Evolutionary conservation across 148 eudicot species (phyloP).

Genomic region (Agrostemma githago): DNA sequence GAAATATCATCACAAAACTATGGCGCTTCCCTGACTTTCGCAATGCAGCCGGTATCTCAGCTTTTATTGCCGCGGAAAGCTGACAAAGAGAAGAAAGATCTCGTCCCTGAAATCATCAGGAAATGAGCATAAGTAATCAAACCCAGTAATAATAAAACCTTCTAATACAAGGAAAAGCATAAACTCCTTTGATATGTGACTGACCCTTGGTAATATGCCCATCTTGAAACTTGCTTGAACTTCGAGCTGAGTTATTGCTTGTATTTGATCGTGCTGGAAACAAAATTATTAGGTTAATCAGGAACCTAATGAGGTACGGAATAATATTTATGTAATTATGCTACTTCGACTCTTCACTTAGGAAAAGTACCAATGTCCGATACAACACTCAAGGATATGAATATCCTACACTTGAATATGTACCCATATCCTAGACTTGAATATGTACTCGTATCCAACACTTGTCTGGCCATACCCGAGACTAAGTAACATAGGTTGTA

Average conservation of each 20-base stretch:
- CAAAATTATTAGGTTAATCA: conserved; percentile 10
- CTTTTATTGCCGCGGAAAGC: conserved; percentile 45
- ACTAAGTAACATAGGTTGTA: not conserved
- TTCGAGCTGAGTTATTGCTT: conserved; percentile 44
- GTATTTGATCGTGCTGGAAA: conserved; percentile 50
- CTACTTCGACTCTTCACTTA: not conserved
- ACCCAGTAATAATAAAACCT: not conserved
- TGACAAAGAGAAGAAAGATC: conserved; percentile 50
- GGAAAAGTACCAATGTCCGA: not conserved
- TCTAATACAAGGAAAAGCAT: conserved; percentile 18
- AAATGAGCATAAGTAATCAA: not conserved
- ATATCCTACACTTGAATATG: not conserved
- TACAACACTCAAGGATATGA: not conserved
- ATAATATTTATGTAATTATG: no score
- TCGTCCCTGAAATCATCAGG: conserved; percentile 29
- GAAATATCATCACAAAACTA: conserved; percentile 14
- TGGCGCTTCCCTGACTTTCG: conserved; percentile 12
- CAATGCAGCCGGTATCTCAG: conserved; percentile 19
- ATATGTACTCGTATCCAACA: no score
- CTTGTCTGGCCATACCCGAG: no score
- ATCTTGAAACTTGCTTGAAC: conserved; percentile 50
- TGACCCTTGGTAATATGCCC: conserved; percentile 32
- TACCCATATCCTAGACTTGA: not conserved
- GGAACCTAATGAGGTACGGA: not conserved
- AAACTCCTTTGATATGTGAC: not conserved